Evolutionary conservation across 2,329 filamentous ascomycete genomes (phyloP), one percentile per base, ranked within the genome.

Genomic region (Pseudocercospora crystallina): DNA sequence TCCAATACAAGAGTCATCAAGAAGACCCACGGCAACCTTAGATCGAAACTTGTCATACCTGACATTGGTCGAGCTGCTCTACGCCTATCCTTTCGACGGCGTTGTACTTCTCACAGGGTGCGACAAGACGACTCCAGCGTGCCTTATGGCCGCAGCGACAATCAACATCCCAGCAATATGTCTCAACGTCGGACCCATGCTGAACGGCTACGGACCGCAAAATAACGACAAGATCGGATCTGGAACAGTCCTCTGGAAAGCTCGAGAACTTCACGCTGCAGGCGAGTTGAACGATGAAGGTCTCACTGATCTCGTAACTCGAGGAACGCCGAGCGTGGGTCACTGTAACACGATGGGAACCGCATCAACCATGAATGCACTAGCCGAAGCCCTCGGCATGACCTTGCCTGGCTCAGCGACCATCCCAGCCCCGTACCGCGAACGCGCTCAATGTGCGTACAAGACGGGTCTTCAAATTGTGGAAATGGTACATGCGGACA

Each of bases 281-380:
- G 64, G 64, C 2, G 50, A 61, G n/a, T 58, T 66, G 17, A 53
- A 61, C 29, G 64, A 65, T 33, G 54, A 59, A 5, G 58, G 58
- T 33, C 35, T 66, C 5, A 60, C 57, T 29, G 58, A 65, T 35
- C 49, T 66, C 32, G 57, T 66, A 17, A 63, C 63, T 2, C 49
- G 56, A 5, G 64, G 63, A 2, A 65, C 63, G 1, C 58, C 63
- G 1, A 59, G 54, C 41, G 63, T 60, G 12, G 64, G 64, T 8
- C 64, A 66, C 41, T 66, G 64, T 47, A 66, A 66, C 35, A 66
- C 64, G 5, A 64, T 66, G 61, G 64, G 64, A 1, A 66, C 64
- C 5, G 64, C 64, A 1, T 64, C 61, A 29, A 66, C 64, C 8
- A 65, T 66, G 64, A 66, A 66, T 40, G 64, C 64, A 26, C 44